phyloP scores from a whole-genome alignment of 148 eudicot species.

The Agrostemma githago region DNA sequence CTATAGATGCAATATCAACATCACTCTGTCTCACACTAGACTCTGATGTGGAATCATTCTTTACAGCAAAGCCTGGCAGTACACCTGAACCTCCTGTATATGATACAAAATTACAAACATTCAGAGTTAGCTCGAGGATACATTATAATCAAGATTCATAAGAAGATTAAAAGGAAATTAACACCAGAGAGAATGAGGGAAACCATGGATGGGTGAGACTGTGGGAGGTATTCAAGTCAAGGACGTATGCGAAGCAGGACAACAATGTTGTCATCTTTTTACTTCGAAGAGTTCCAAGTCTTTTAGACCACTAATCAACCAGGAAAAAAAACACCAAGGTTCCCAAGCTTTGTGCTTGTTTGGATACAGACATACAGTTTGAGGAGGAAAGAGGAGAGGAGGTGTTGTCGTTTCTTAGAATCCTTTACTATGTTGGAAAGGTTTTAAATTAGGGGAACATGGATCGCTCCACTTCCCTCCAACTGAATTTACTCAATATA shows the following conservation, averaged over 20 bases:
- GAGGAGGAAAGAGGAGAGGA: too few relatives aligned
- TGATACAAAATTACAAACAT: not conserved
- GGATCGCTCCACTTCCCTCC: not conserved
- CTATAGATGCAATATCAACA: constrained; percentile 16
- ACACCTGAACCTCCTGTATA: constrained; percentile 25
- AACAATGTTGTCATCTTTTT: not conserved
- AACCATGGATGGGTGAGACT: not conserved
- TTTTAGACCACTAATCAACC: not conserved
- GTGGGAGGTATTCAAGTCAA: not conserved
- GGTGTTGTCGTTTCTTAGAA: too few relatives aligned
- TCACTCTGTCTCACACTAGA: constrained; percentile 17
- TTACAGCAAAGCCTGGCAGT: constrained; percentile 27
- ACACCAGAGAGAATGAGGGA: constrained; percentile 1
- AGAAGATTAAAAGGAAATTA: not conserved
- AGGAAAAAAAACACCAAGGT: not conserved
- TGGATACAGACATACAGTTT: too few relatives aligned
- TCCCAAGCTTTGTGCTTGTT: not conserved
- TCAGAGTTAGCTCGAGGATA: not conserved
- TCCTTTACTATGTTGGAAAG: too few relatives aligned
- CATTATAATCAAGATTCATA: not conserved
- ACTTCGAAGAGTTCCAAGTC: not conserved
- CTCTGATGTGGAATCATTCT: constrained; percentile 21
- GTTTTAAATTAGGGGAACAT: too few relatives aligned
- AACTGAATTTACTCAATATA: not conserved
- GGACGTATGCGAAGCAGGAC: not conserved